Evolutionary conservation across 305 asterid species (phyloP), one percentile per base, ranked within the genome.

Genomic region (Solanum aculeatissimum): DNA sequence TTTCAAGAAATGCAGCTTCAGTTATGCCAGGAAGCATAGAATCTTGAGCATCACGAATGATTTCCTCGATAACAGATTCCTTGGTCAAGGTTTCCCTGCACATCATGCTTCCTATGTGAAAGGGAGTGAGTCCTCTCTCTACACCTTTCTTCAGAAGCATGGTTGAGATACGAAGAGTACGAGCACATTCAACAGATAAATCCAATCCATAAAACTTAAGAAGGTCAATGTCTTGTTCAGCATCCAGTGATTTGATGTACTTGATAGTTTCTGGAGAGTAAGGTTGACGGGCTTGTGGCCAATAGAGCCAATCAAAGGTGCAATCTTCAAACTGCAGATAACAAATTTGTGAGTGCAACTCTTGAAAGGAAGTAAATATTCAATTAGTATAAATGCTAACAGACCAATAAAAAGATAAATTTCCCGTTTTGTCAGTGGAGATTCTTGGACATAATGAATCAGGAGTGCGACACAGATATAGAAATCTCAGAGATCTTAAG

Each of bases 291-390:
- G 95, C 92, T 90, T 94, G 98, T 79, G 94, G 94, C 98, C 98
- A 94, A 87, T 91, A 91, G 32, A 94, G 92, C 97, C 96, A 94
- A 71, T 93, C 97, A 47, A 93, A 93, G 18, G 96, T 91, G 91
- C 97, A 93, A 70, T 94, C 97, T 83, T 94, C 95, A 63, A 94
- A 92, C 96, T 94, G 91, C 88, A 72, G 10, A 49, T 18, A 8
- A 63, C 23, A 35, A n/a, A 62, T 11, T 11, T 42, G 75, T 65
- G 23, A 57, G 74, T 60, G 70, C 27, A 27, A 25, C 43, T 75
- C 81, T 49, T 49, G 63, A 49, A 75, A 27, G 45, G 45, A 25
- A 75, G 45, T 27, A 51, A 3, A 77, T 9, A 10, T 77, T 77
- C 65, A 29, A 18, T 10, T 29, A 51, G 7, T 49, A 18, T 29